phyloP scores from a whole-genome alignment of 2,329 filamentous ascomycete genomes.

The Fonsecaea nubica region DNA sequence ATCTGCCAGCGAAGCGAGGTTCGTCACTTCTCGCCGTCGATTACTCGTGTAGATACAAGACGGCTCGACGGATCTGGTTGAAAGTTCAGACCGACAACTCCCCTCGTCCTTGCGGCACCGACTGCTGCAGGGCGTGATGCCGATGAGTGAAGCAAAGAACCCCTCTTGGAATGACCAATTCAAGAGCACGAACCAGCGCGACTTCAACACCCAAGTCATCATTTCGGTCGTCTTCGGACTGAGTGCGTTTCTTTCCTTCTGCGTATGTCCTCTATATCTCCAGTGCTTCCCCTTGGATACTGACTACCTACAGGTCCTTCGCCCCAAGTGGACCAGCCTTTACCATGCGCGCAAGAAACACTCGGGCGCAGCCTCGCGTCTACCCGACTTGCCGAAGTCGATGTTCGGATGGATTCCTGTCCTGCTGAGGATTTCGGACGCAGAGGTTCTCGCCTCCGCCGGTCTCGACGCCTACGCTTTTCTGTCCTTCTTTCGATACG shows the following conservation, averaged over 20 bases:
- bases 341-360: constrained; percentile 88
- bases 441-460: constrained; percentile 86
- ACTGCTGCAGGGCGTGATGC: constrained; percentile 22
- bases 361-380: constrained; percentile 65
- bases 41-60: not conserved
- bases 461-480: constrained; percentile 97
- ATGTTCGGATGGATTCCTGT: constrained; percentile 93
- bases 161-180: constrained; percentile 39
- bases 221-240: constrained; percentile 53
- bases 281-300: constrained; percentile 5
- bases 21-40: not conserved
- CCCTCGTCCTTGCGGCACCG: constrained; percentile 5
- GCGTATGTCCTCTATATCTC: constrained; percentile 47
- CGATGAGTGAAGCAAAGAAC: constrained; percentile 29
- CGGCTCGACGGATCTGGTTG: not conserved
- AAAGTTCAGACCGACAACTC: constrained; percentile 7
- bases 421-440: constrained; percentile 82
- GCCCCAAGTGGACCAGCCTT: constrained; percentile 87
- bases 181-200: constrained; percentile 41
- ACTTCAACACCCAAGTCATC: constrained; percentile 53
- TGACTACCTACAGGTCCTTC: constrained; percentile 66
- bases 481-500: constrained; percentile 93
- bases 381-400: constrained; percentile 81
- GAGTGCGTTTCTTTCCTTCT: constrained; percentile 54
- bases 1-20: not conserved